Evolutionary conservation across 225 moss, liverwort and hornwort species (phyloP).

Genomic region (Rhytidiadelphus loreus): DNA sequence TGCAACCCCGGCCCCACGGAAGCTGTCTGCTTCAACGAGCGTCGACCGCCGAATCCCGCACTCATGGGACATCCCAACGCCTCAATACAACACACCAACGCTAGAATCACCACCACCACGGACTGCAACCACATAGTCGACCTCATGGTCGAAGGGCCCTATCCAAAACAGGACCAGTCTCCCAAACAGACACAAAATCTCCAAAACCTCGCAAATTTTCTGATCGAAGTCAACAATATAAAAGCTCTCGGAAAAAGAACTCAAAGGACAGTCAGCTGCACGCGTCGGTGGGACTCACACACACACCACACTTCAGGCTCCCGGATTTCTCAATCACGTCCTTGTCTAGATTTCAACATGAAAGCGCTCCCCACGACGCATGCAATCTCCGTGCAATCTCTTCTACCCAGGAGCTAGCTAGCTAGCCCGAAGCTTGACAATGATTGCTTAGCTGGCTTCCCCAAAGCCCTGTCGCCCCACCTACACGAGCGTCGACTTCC

Average conservation of each 20-base stretch:
- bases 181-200: not conserved
- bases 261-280: not conserved
- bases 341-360: not conserved
- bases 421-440: not conserved
- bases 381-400: not conserved
- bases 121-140: not conserved
- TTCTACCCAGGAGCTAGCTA: not conserved
- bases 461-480: not conserved
- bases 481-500: not conserved
- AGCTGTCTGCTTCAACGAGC: slow-evolving; percentile 7
- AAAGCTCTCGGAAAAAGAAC: not conserved
- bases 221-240: not conserved
- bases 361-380: not conserved
- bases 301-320: not conserved
- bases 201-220: not conserved
- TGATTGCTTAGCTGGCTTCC: not conserved
- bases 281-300: not conserved
- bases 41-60: slow-evolving; percentile 4
- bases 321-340: not conserved
- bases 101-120: not conserved
- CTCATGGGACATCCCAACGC: slow-evolving; percentile 19
- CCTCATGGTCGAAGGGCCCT: not conserved
- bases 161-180: not conserved
- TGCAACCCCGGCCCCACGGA: not conserved
- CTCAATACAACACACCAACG: not conserved